Conservation (phyloP, 768 basidiomycete genomes). For the Mycena alexandri region DNA sequence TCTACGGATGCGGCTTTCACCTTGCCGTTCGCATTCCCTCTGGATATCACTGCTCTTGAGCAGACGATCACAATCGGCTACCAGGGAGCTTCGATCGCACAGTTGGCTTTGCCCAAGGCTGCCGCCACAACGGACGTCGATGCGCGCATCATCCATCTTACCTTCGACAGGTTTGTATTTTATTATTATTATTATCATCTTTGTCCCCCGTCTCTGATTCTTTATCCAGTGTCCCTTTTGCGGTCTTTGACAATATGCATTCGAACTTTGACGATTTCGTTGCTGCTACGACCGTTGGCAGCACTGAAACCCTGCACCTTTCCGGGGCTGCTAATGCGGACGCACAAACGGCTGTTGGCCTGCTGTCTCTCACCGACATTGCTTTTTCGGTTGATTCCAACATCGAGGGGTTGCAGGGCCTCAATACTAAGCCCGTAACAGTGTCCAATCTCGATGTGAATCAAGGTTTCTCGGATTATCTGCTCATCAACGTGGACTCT, state of each 20-base stretch:
- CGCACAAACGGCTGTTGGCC: slow-evolving; percentile 74
- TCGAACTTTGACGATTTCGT: slow-evolving; percentile 71
- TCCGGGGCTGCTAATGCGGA: slow-evolving; percentile 69
- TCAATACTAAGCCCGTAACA: slow-evolving; percentile 67
- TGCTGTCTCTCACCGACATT: slow-evolving; percentile 69
- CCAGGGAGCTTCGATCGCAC: slow-evolving; percentile 68
- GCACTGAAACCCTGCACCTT: slow-evolving; percentile 59
- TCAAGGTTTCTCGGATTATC: slow-evolving; percentile 73
- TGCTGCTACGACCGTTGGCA: slow-evolving; percentile 67
- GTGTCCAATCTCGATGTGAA: slow-evolving; percentile 74
- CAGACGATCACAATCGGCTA: slow-evolving; percentile 69
- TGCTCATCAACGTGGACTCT: slow-evolving; percentile 76
- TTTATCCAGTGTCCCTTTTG: slow-evolving; percentile 63
- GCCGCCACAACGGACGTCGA: slow-evolving; percentile 73
- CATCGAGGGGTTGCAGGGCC: slow-evolving; percentile 74
- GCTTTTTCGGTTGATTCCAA: slow-evolving; percentile 69
- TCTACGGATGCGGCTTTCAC: slow-evolving; percentile 74
- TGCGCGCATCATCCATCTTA: slow-evolving; percentile 69
- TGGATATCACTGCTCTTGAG: slow-evolving; percentile 73
- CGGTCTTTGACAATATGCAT: slow-evolving; percentile 62
- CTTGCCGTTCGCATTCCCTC: slow-evolving; percentile 76
- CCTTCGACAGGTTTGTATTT: slow-evolving; percentile 53
- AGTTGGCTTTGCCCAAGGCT: slow-evolving; percentile 69
- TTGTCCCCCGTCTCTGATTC: neutral
- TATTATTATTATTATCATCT: neutral